Evolutionary conservation across 495 filamentous ascomycete genomes (phyloP), one percentile per base, ranked within the genome.

Genomic region (Lasiosphaeria ovina): DNA sequence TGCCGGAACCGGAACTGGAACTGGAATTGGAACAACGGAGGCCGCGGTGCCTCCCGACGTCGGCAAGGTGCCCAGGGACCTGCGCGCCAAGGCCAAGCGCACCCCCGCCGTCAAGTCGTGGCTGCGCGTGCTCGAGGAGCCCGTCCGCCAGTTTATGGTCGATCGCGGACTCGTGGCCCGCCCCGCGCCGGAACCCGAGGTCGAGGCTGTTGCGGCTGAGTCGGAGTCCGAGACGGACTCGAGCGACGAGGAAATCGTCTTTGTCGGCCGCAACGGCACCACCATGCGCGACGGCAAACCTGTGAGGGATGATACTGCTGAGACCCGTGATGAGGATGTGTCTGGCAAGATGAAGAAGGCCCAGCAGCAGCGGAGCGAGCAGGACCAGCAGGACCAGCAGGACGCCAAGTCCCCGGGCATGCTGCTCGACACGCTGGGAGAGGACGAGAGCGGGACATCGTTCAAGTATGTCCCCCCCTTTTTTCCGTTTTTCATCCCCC

Each of bases 231-330:
- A 84, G 17, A 73, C 78, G 14, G 84, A 84, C 56, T 78, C 81
- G 24, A 87, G 88, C 42, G 92, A 95, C 65, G 92, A 96, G 59
- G 93, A 98, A 74, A 92, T 98, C 64, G 91, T 97, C 3, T 97
- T 96, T 71, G 86, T 96, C 9, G 92, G 92, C 1, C 79, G 89
- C 4, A 87, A 90, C 66, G 88, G 89, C 6, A 79, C 12, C 8
- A 79, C 77, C 57, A 90, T 87, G 87, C 85, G 85, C 66, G 89
- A 91, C 61, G 79, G 83, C 38, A 62, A 58, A 59, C 44, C 44
- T 4, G 12, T n/a, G 7, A 47, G 16, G 44, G 4, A 47, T 24
- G 24, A 24, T 24, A 24, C 24, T 24, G 24, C 24, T 24, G 24
- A 7, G 44, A n/a, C 48, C 57, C 42, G 40, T 31, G 44, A 33